phyloP scores from a whole-genome alignment of 2,329 filamentous ascomycete genomes.

The Aspergillus aculeatus region DNA sequence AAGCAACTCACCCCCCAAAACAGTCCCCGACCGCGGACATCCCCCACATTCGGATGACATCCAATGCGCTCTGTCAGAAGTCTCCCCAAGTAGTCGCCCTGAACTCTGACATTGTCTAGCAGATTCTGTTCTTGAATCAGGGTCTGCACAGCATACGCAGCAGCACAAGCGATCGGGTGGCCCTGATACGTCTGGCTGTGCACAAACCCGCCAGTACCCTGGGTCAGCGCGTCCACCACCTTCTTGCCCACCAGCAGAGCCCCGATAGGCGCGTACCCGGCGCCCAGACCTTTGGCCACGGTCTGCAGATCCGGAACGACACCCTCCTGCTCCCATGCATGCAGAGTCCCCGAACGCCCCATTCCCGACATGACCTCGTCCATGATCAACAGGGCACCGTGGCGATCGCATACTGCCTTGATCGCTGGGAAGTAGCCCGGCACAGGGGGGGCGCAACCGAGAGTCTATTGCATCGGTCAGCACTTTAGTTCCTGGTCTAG shows the following conservation, averaged over 20 bases:
- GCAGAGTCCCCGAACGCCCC: constrained; percentile 57
- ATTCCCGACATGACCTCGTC: constrained; percentile 74
- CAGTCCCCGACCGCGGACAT: constrained; percentile 59
- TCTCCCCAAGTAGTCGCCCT: constrained; percentile 48
- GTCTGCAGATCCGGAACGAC: constrained; percentile 60
- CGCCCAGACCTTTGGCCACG: constrained; percentile 60
- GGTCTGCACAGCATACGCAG: constrained; percentile 61
- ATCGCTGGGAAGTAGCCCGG: constrained; percentile 70
- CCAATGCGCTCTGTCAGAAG: constrained; percentile 46
- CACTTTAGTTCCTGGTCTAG: neutral
- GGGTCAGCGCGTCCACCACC: constrained; percentile 50
- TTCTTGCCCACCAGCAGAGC: constrained; percentile 54
- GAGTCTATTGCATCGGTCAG: constrained; percentile 44
- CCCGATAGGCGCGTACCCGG: constrained; percentile 56
- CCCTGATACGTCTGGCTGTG: constrained; percentile 64
- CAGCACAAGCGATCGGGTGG: constrained; percentile 57
- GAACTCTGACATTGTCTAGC: constrained; percentile 56
- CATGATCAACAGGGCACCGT: constrained; percentile 72
- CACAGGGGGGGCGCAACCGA: constrained; percentile 67
- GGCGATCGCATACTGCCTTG: constrained; percentile 64
- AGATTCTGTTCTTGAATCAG: constrained; percentile 59
- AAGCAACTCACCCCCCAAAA: constrained; percentile 56
- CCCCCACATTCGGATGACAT: constrained; percentile 52
- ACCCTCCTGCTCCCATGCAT: constrained; percentile 59
- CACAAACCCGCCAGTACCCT: constrained; percentile 52